Percentiles rank a stretch among this genome's conserved stretches.
Evolutionary conservation across 495 filamentous ascomycete species (phyloP).

Genomic region (Aspergillus nidulans): DNA sequence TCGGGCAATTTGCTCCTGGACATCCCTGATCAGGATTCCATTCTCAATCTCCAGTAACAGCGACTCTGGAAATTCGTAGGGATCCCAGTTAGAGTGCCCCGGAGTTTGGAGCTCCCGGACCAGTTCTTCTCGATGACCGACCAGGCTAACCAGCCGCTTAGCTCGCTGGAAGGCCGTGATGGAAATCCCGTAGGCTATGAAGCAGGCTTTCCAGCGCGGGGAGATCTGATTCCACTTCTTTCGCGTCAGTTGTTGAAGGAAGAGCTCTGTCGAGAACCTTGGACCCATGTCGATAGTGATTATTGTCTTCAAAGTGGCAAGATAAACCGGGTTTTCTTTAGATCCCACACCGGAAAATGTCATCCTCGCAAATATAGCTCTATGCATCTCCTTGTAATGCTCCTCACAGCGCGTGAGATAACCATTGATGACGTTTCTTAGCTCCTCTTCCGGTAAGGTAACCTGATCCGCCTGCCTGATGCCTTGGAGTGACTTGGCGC

Average conservation of each 20-base stretch:
- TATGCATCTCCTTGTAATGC: not conserved
- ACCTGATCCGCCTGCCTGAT: not conserved
- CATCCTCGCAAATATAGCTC: not conserved
- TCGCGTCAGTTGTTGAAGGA: constrained; percentile 18
- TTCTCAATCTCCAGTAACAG: constrained; percentile 64
- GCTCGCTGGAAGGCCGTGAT: constrained; percentile 40
- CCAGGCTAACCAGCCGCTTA: constrained; percentile 22
- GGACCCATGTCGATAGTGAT: constrained; percentile 8
- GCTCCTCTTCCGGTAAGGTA: not conserved
- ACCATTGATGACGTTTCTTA: not conserved
- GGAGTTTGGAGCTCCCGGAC: constrained; percentile 48
- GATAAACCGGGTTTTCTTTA: not conserved
- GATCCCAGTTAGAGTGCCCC: constrained; percentile 53
- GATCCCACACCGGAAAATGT: not conserved
- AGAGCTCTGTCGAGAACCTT: constrained; percentile 20
- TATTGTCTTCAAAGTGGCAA: not conserved
- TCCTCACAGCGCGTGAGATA: not conserved
- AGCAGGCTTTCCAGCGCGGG: constrained; percentile 15
- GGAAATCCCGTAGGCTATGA: constrained; percentile 32
- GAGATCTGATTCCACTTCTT: constrained; percentile 15
- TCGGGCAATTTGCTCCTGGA: constrained; percentile 55
- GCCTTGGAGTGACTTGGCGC: not conserved
- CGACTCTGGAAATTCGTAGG: constrained; percentile 49
- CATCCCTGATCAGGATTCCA: constrained; percentile 54
- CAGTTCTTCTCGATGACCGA: constrained; percentile 31